Evolutionary conservation across 2,329 filamentous ascomycete genomes (phyloP).

Genomic region (Polytolypa hystricis): DNA sequence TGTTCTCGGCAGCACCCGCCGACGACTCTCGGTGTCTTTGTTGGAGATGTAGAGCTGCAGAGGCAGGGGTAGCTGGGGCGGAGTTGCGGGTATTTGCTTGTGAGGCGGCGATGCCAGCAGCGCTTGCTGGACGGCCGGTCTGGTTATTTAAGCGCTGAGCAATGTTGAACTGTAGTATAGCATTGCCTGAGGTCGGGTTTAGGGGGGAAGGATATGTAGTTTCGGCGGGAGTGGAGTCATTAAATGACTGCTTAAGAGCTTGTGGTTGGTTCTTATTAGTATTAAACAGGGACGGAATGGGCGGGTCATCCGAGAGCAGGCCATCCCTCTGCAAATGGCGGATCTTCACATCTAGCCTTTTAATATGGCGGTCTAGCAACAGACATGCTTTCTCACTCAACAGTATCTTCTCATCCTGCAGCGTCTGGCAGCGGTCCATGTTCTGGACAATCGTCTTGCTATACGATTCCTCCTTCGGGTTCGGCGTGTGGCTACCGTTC

Average conservation of each 20-base stretch:
- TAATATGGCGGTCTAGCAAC: constrained; percentile 53
- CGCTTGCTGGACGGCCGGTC: constrained; percentile 20
- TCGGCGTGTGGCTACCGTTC: constrained; percentile 49
- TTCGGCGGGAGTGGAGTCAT: constrained; percentile 34
- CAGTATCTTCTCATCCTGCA: constrained; percentile 53
- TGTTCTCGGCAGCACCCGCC: constrained; percentile 43
- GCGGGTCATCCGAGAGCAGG: constrained; percentile 47
- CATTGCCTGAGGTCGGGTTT: constrained; percentile 45
- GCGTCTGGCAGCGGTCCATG: constrained; percentile 44
- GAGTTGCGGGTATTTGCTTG: constrained; percentile 30
- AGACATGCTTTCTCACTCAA: constrained; percentile 49
- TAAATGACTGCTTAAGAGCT: constrained; percentile 39
- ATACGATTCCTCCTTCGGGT: constrained; percentile 54
- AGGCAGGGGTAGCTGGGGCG: constrained; percentile 34
- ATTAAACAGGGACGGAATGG: constrained; percentile 48
- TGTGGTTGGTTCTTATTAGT: constrained; percentile 30
- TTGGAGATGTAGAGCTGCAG: constrained; percentile 28
- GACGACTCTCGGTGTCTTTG: constrained; percentile 45
- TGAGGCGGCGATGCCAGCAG: constrained; percentile 29
- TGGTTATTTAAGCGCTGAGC: constrained; percentile 38
- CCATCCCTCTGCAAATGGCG: constrained; percentile 49
- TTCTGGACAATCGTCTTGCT: constrained; percentile 46
- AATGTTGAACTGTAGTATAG: constrained; percentile 41
- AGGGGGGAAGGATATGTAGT: constrained; percentile 37
- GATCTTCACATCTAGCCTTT: constrained; percentile 51